Percentiles rank a stretch among this genome's conserved stretches.
Evolutionary conservation across 495 filamentous ascomycete species (phyloP).

Genomic region (Penicillium flavigenum): DNA sequence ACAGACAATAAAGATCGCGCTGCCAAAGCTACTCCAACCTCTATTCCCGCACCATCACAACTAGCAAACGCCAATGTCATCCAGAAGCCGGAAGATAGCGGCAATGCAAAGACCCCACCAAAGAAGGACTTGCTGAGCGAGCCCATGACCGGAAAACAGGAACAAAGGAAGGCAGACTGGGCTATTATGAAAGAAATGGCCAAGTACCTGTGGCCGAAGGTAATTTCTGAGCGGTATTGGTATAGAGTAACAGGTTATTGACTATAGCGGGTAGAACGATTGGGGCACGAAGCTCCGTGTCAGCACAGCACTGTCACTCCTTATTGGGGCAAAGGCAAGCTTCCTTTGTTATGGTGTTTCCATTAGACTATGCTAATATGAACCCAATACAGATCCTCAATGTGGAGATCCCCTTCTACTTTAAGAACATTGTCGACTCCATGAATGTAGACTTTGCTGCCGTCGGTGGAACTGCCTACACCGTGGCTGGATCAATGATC

Average conservation of each 20-base stretch:
- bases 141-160: constrained; percentile 60
- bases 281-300: constrained; percentile 81
- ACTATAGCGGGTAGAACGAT: constrained; percentile 53
- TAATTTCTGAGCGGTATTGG: constrained; percentile 23
- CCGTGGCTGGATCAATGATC: constrained; percentile 88
- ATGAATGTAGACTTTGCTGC: constrained; percentile 93
- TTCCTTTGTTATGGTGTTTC: too few relatives aligned
- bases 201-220: constrained; percentile 94
- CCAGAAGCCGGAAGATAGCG: constrained; percentile 24
- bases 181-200: constrained; percentile 98
- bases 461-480: constrained; percentile 80
- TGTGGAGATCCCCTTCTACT: constrained; percentile 98
- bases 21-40: constrained; percentile 10
- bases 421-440: constrained; percentile 93
- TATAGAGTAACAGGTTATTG: constrained; percentile 8
- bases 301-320: constrained; percentile 70
- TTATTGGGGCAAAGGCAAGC: constrained; percentile 80
- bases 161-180: constrained; percentile 96
- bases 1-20: constrained; percentile 17
- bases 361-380: constrained; percentile 17
- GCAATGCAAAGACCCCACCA: constrained; percentile 33
- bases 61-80: constrained; percentile 21
- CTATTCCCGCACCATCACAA: constrained; percentile 21
- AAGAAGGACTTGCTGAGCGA: constrained; percentile 58
- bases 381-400: constrained; percentile 65